Percentiles rank a stretch among this genome's conserved stretches.
Evolutionary conservation across 805 yeast species (phyloP).

Genomic region (Saccharomycopsis malanga): DNA sequence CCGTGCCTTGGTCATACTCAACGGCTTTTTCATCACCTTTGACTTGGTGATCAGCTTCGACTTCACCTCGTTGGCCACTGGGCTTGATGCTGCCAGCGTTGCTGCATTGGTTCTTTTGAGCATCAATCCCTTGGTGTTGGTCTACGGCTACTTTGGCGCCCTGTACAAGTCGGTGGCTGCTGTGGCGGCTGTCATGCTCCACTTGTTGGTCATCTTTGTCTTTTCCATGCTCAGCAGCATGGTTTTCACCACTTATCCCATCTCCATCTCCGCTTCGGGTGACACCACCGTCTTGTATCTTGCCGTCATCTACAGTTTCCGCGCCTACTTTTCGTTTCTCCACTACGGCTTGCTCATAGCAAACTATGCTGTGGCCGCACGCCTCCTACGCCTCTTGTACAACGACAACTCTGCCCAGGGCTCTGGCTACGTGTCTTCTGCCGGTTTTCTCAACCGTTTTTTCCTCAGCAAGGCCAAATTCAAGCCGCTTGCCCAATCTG

Average conservation of each 20-base stretch:
- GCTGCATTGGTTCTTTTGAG: neutral
- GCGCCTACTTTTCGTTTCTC: constrained; percentile 3
- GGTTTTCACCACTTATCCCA: neutral
- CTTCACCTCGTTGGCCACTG: neutral
- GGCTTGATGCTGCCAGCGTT: neutral
- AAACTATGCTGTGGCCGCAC: neutral
- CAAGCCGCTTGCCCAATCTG: no score
- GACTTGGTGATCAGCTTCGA: constrained; percentile 1
- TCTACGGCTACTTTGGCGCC: neutral
- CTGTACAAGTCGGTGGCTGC: neutral
- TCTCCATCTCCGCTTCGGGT: neutral
- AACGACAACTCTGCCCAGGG: no score
- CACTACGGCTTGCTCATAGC: neutral
- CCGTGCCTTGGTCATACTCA: constrained; percentile 4
- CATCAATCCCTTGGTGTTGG: constrained; percentile 8
- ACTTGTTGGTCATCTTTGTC: neutral
- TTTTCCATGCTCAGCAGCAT: neutral
- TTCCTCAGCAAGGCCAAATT: neutral
- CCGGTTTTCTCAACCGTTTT: neutral
- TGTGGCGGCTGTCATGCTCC: neutral
- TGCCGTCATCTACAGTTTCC: neutral
- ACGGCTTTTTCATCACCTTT: constrained; percentile 3
- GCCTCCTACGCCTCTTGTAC: neutral
- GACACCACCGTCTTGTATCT: neutral
- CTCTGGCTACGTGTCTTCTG: no score